Conservation (phyloP, 73 alveolate genomes). For the Symbiodinium natans region DNA sequence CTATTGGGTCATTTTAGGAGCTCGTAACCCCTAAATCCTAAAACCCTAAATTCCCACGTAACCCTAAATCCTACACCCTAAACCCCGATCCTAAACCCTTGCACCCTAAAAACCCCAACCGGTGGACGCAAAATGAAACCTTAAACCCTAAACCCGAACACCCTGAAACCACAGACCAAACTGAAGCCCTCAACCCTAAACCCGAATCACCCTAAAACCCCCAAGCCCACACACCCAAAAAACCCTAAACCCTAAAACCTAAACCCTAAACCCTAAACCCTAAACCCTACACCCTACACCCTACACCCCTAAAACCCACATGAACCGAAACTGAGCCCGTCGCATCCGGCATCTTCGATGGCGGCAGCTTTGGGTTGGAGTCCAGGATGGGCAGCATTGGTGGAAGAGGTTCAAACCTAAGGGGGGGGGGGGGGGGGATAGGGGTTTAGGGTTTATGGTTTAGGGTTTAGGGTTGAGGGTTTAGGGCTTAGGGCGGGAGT, state of each 20-base stretch:
- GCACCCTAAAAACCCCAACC: no score
- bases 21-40: no score
- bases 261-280: background rate
- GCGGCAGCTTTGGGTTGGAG: conserved; percentile 85
- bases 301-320: background rate
- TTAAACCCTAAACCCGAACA: no score
- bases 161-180: no score
- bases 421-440: background rate
- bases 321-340: background rate
- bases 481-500: no score
- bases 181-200: no score
- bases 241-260: background rate
- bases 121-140: no score
- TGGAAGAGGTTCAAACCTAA: conserved; percentile 91
- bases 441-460: background rate
- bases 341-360: conserved; percentile 88
- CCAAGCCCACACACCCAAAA: background rate
- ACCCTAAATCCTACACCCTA: no score
- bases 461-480: background rate
- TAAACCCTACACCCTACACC: background rate
- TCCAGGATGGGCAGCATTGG: conserved; percentile 93
- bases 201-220: no score
- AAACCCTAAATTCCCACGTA: no score
- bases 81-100: no score
- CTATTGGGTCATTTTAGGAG: no score